phyloP scores from a whole-genome alignment of 768 basidiomycete species.

The Tephrocybe rancida region DNA sequence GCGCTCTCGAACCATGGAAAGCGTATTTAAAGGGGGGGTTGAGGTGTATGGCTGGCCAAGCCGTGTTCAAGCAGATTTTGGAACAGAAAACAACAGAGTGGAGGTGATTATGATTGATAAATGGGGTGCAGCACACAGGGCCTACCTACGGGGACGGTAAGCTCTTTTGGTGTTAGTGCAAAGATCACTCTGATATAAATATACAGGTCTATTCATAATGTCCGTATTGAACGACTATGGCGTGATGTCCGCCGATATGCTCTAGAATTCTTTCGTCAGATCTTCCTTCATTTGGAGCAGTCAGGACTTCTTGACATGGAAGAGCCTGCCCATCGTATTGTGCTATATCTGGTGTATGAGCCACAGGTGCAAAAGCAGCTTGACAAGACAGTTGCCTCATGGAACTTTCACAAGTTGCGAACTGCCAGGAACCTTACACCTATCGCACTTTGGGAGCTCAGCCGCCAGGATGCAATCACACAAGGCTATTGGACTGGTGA shows the following conservation, averaged over 20 bases:
- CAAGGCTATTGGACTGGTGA: slow-evolving; percentile 27
- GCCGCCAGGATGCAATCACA: slow-evolving; percentile 21
- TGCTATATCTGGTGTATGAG: slow-evolving; percentile 27
- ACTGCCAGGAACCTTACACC: slow-evolving; percentile 22
- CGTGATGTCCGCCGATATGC: slow-evolving; percentile 28
- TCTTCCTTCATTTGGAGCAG: slow-evolving; percentile 29
- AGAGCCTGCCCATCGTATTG: slow-evolving; percentile 17
- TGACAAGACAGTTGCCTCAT: slow-evolving; percentile 20
- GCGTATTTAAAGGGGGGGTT: too few relatives aligned
- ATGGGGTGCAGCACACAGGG: too few relatives aligned
- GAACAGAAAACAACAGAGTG: too few relatives aligned
- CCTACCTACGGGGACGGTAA: too few relatives aligned
- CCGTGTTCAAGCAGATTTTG: too few relatives aligned
- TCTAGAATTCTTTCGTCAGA: slow-evolving; percentile 27
- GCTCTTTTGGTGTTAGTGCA: too few relatives aligned
- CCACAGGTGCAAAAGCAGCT: slow-evolving; percentile 28
- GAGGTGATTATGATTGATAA: too few relatives aligned
- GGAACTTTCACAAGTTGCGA: slow-evolving; percentile 28
- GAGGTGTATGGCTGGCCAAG: too few relatives aligned
- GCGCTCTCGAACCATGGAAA: too few relatives aligned
- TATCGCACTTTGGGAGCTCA: slow-evolving; percentile 25
- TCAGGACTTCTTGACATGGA: slow-evolving; percentile 26
- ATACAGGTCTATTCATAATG: slow-evolving; percentile 28
- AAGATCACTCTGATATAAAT: too few relatives aligned
- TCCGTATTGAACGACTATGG: slow-evolving; percentile 29